phyloP scores from a whole-genome alignment of 2,329 filamentous ascomycete species.

The Diaporthe helianthi region DNA sequence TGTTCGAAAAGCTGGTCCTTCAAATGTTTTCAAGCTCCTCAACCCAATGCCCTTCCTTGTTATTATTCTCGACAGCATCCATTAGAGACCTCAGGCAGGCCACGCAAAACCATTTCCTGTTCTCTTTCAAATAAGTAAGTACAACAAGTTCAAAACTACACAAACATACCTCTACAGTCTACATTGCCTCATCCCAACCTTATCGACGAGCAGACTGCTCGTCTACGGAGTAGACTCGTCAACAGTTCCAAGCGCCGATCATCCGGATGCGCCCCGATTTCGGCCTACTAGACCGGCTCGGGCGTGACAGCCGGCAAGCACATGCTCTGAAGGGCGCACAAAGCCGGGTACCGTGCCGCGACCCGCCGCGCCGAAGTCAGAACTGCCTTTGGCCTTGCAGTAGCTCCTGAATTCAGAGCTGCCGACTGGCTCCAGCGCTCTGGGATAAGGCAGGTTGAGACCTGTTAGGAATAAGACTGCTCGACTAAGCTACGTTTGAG shows the following conservation, averaged over 20 bases:
- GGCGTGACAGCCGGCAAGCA: conserved; percentile 1
- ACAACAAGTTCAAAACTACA: too few species aligned
- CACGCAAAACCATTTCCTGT: neutral
- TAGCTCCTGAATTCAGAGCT: neutral
- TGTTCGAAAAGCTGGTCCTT: neutral
- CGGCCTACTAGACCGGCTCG: conserved; percentile 10
- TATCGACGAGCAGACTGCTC: neutral
- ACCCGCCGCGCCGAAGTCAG: neutral
- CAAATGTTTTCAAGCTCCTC: too few species aligned
- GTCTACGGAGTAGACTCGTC: neutral
- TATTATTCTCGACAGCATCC: neutral
- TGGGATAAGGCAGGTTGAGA: neutral
- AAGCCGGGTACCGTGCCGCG: neutral
- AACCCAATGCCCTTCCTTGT: too few species aligned
- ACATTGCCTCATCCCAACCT: neutral
- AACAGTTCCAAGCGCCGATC: neutral
- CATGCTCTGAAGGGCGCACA: conserved; percentile 4
- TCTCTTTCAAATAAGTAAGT: neutral
- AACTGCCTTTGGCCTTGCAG: conserved; percentile 15
- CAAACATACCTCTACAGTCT: neutral
- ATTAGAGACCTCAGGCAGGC: neutral
- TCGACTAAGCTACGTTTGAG: neutral
- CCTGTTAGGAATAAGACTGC: neutral
- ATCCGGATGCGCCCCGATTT: conserved; percentile 13
- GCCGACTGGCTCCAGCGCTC: conserved; percentile 6